phyloP scores from a whole-genome alignment of 75 land plant genomes.

The Larix kaempferi region DNA sequence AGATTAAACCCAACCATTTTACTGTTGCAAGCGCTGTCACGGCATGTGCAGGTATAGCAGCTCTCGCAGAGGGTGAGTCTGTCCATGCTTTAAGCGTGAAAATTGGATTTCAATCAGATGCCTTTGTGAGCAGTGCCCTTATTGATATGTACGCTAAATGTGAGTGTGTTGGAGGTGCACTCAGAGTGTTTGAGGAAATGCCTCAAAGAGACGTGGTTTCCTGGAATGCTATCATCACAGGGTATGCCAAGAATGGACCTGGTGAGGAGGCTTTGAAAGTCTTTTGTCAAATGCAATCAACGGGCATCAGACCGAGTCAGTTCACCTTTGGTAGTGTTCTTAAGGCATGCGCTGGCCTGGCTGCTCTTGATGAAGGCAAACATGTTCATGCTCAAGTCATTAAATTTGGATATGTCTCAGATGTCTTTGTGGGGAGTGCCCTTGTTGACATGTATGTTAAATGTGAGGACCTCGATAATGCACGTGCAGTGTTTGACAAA shows the following conservation, averaged over 20 bases:
- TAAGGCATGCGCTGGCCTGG: constrained; percentile 21
- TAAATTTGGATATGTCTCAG: constrained; percentile 18
- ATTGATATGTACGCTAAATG: constrained; percentile 26
- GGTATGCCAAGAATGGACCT: constrained; percentile 20
- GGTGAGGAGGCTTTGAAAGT: constrained; percentile 19
- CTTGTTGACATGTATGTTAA: constrained; percentile 59
- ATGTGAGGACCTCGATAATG: constrained; percentile 40
- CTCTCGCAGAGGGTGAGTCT: constrained; percentile 19
- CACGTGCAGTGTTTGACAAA: constrained; percentile 44
- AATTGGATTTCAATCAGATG: constrained; percentile 39
- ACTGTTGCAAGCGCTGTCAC: constrained; percentile 32
- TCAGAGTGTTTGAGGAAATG: constrained; percentile 29
- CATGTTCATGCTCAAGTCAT: constrained; percentile 30
- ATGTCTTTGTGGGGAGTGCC: constrained; percentile 24
- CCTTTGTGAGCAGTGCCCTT: constrained; percentile 48
- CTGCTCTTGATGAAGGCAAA: constrained; percentile 16
- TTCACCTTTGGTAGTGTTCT: constrained; percentile 41
- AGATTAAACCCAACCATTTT: constrained; percentile 35
- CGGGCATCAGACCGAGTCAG: constrained; percentile 32
- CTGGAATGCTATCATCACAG: constrained; percentile 49
- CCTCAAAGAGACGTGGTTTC: constrained; percentile 32
- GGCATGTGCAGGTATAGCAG: constrained; percentile 29
- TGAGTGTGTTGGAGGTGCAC: constrained; percentile 17
- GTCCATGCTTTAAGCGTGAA: constrained; percentile 34
- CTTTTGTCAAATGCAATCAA: constrained; percentile 26